Base-by-base conservation (phyloP, 1,284 basidiomycete genomes). In the Rhodotorula glutinis region DNA sequence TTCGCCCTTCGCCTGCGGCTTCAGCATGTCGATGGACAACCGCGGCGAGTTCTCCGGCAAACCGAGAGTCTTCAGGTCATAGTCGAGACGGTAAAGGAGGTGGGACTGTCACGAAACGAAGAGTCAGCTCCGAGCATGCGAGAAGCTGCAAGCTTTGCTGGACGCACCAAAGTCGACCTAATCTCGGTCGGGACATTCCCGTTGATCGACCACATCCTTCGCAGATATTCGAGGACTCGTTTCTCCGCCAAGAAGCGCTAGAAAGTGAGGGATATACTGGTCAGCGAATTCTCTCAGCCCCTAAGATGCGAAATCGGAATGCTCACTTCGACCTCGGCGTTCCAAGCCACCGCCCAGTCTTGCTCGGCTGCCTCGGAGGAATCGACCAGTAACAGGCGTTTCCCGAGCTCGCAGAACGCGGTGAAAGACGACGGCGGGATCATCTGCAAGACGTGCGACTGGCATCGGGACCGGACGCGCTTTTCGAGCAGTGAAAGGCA, bases 391-490 rank as follows among this genome's bases (percentile, higher is more conserved):
- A 87, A 73, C 17, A 73, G 49, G 4, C 56, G 53, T 57, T 63
- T 56, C 19, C 65, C 67, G 47, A 71, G 49, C 1, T 53, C 33
- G 44, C 47, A 17, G 46, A 69, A 71, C 17, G 44, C 54, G 17
- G 52, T 41, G 40, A 65, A 62, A 4, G 55, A 58, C 33, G 61
- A 67, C 2, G 46, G 52, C 21, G 66, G 67, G 44, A 71, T 64
- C 62, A 90, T 87, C 60, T 90, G 85, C 71, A 93, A 83, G 75
- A 92, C 89, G 57, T 93, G 84, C 46, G 92, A 91, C 8, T 92
- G 95, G 80, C 96, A 98, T 10, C 93, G 86, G 72, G 91, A 95
- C 79, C 96, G 95, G 59, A 97, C 93, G 56, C 93, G 84, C 78
- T 98, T 97, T 78, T 98, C 93, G 10, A 98, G 82, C 14, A 91